phyloP scores from a whole-genome alignment of 345 rosid species.

The Geranium brycei region DNA sequence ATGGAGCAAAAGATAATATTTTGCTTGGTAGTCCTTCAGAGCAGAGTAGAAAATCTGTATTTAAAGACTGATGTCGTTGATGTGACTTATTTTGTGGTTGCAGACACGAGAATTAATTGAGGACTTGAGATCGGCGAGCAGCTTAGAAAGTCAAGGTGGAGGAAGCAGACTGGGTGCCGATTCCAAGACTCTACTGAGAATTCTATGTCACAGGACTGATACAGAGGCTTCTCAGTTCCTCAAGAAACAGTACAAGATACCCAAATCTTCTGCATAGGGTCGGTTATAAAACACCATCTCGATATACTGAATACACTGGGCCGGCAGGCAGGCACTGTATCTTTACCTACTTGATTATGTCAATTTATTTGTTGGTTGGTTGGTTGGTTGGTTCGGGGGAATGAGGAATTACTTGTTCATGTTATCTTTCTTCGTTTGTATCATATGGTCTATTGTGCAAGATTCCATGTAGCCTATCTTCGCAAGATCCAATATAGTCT shows the following conservation, averaged over 20 bases:
- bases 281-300: too few relatives aligned
- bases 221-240: slow-evolving; percentile 84
- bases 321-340: neutral
- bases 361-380: too few relatives aligned
- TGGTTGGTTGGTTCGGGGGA: too few relatives aligned
- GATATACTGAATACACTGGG: too few relatives aligned
- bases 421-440: too few relatives aligned
- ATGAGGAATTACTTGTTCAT: too few relatives aligned
- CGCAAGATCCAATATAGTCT: too few relatives aligned
- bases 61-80: too few relatives aligned
- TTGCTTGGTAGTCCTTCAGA: neutral
- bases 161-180: slow-evolving; percentile 69
- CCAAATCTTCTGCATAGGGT: slow-evolving; percentile 45
- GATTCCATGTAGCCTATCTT: too few relatives aligned
- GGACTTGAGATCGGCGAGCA: slow-evolving; percentile 58
- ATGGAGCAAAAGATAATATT: neutral
- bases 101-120: slow-evolving; percentile 82
- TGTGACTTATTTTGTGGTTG: slow-evolving; percentile 1
- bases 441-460: too few relatives aligned
- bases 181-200: slow-evolving; percentile 58
- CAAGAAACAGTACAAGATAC: slow-evolving; percentile 87
- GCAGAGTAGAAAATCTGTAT: too few relatives aligned
- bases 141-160: slow-evolving; percentile 42
- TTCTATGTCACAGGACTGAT: slow-evolving; percentile 80
- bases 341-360: neutral